Base-by-base conservation (phyloP, 176 grass and related monocot species). In the Carex cristatella region DNA sequence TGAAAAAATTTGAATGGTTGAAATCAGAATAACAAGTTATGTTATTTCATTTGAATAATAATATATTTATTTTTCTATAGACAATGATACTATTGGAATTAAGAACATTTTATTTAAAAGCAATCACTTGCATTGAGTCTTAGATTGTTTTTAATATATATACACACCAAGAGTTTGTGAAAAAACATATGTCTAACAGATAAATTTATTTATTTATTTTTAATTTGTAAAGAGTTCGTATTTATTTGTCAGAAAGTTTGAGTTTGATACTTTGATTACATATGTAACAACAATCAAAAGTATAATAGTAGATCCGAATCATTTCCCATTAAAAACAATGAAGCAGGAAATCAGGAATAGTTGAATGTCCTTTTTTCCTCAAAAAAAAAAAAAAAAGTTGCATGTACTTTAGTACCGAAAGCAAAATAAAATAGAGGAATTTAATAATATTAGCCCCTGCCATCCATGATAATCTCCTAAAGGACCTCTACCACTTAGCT, bases 351-450 rank as follows among this genome's bases (percentile, higher is more conserved):
- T 53, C 42, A 83, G 61, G 81, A 31, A 83, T 69, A 68, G 40
- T 54, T 68, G 32, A 8, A 69, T 55, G 61, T 83, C 53, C 81
- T 83, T 69, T 83, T 23, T 23, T 23, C 23, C 23, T 23, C 23
- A 23, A 23, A 23, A 23, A 23, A 23, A 23, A 23, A 23, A 23
- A 23, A 23, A 23, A 23, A 23, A 23, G 23, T 67, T 69, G 32
- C 18, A 69, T 56, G 62, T 83, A 68, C 81, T 83, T 69, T 69
- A 66, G 81, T 56, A 83, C 81, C 81, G 62, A 69, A 83, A 83
- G 63, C 61, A 83, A 83, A 69, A 16, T 5, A 57, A 31, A 4
- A 12, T 51, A n/a, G 46, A 46, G 30, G 53, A 58, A 79, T 79
- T 58, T 63, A 58, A 18, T 56, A 37, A 58, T 58, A 74, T 28